Conservation (phyloP, 345 rosid species). For the Noccaea bulbosa region DNA sequence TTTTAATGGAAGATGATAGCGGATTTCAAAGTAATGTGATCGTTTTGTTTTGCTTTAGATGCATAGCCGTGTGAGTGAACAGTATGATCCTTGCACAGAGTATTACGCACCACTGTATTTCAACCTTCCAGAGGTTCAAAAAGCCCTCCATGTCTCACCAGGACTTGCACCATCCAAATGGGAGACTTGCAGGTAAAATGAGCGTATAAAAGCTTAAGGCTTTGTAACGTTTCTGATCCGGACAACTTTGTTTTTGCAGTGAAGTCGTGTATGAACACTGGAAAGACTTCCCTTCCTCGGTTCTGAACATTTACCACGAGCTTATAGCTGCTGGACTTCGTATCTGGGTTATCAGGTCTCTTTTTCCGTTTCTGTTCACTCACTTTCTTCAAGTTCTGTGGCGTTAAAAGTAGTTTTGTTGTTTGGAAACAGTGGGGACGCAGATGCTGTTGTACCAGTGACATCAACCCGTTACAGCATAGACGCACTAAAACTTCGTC, state of each 20-base stretch:
- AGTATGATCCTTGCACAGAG: conserved; percentile 97
- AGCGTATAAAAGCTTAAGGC: not conserved
- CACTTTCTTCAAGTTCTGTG: not conserved
- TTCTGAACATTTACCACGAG: conserved; percentile 77
- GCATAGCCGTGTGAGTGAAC: conserved; percentile 61
- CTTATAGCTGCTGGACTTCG: conserved; percentile 78
- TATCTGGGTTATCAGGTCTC: conserved; percentile 93
- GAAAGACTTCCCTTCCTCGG: conserved; percentile 69
- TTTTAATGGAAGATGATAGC: not conserved
- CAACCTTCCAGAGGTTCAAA: conserved; percentile 81
- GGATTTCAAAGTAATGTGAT: not conserved
- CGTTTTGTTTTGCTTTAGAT: conserved; percentile 46
- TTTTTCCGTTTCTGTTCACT: not conserved
- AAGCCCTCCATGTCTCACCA: conserved; percentile 73
- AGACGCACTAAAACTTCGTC: conserved; percentile 76
- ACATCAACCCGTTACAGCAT: conserved; percentile 89
- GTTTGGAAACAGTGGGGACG: conserved; percentile 69
- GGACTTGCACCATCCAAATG: conserved; percentile 72
- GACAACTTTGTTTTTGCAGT: conserved; percentile 48
- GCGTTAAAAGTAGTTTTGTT: not conserved
- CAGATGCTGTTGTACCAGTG: conserved; percentile 86
- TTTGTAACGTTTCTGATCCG: conserved; percentile 24
- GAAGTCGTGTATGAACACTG: conserved; percentile 53
- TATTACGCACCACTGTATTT: conserved; percentile 77
- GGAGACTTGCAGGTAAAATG: conserved; percentile 85